Conservation (phyloP, 805 yeast genomes). For the Wickerhamomyces bovis region DNA sequence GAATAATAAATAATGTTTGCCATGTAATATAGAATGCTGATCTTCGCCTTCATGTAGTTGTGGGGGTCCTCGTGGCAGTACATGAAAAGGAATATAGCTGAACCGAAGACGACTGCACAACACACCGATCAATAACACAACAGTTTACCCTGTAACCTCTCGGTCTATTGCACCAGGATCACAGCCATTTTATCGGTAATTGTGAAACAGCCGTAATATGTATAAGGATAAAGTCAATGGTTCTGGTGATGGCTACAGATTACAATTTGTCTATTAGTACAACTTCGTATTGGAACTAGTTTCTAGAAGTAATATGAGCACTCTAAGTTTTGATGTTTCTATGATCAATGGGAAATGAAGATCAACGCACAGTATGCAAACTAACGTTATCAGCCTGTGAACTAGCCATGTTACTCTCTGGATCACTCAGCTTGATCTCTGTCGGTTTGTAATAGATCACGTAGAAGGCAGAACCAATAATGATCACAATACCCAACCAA, state of each 20-base stretch:
- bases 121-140: slow-evolving; percentile 64
- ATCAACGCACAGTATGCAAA: neutral
- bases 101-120: slow-evolving; percentile 48
- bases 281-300: too few species aligned
- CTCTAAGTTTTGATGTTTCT: neutral
- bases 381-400: neutral
- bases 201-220: too few species aligned
- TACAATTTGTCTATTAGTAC: too few species aligned
- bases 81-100: slow-evolving; percentile 38
- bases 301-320: neutral
- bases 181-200: slow-evolving; percentile 66
- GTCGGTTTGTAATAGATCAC: slow-evolving; percentile 49
- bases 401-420: neutral
- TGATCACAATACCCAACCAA: slow-evolving; percentile 60
- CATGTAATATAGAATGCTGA: neutral
- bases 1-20: neutral
- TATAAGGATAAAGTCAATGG: too few species aligned
- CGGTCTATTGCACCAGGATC: slow-evolving; percentile 45
- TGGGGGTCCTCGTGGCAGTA: slow-evolving; percentile 27
- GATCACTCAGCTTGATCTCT: slow-evolving; percentile 5
- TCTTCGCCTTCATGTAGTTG: neutral
- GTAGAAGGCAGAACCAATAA: slow-evolving; percentile 56
- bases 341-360: neutral
- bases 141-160: too few species aligned
- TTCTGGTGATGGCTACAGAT: too few species aligned